Evolutionary conservation across 2,329 filamentous ascomycete species (phyloP), one percentile per base, ranked within the genome.

Genomic region (Aspergillus hortae): DNA sequence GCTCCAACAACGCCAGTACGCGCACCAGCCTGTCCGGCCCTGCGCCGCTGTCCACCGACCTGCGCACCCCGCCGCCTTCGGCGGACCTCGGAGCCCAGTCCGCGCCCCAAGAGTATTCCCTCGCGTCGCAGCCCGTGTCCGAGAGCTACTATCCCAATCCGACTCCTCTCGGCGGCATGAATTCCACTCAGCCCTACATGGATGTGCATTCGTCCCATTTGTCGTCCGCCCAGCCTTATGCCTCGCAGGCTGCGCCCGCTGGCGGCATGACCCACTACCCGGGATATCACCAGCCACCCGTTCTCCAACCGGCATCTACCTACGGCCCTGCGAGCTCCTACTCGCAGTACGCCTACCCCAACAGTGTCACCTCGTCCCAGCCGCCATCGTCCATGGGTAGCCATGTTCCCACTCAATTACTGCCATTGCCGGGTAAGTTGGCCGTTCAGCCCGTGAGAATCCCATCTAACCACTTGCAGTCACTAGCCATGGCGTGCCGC

Each of bases 311-410:
- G 15, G 85, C 83, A 0, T 86, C 87, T 32, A 78, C 80, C 58
- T 95, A 94, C 70, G 77, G 82, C 2, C 80, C 81, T 58, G 77
- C 79, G 17, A 63, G 74, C 67, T 72, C 83, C 61, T 80, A 94
- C 77, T 73, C 76, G 49, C 83, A 86, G 60, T 95, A 95, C 69
- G 82, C 79, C 23, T 95, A 95, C 63, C 66, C 82, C 38, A 89
- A 87, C 73, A 88, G 88, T 44, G 79, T 96, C 56, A 84, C 89
- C 2, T 92, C 91, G n/a, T 87, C 89, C n/a, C 83, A 89, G 35
- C 85, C 89, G 7, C 82, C 88, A 4, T 86, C 85, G 42, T 81
- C 84, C 4, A 88, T 95, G 82, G 81, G 80, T 48, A 77, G 77
- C 48, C 77, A 80, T 48, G 77, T 86, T 60, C 84, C 86, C 38